phyloP scores from a whole-genome alignment of 495 filamentous ascomycete genomes.

The Xylaria nigripes region DNA sequence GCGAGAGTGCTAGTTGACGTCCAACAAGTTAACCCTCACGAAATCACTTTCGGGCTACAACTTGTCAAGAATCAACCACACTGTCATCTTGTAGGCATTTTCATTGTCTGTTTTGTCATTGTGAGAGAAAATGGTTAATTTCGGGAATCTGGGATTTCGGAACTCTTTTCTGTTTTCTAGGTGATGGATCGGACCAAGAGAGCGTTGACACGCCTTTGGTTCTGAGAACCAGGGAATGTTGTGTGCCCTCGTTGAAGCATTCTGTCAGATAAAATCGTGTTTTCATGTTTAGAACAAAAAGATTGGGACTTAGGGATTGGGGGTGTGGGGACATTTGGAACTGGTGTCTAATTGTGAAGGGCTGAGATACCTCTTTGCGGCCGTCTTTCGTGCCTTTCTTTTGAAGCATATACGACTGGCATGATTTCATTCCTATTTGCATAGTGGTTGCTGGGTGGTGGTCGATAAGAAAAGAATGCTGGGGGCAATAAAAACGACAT shows the following conservation, averaged over 20 bases:
- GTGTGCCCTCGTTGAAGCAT: slow-evolving; percentile 5
- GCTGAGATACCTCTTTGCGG: slow-evolving; percentile 17
- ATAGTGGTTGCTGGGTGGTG: slow-evolving; percentile 2
- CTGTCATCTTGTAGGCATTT: not conserved
- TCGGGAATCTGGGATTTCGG: slow-evolving; percentile 4
- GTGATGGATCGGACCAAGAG: not conserved
- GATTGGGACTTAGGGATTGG: not conserved
- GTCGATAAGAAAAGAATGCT: not conserved
- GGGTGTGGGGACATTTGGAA: not conserved
- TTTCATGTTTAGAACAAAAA: slow-evolving; percentile 17
- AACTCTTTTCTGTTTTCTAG: slow-evolving; percentile 2
- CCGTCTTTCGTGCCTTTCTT: slow-evolving; percentile 9
- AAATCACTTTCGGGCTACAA: not conserved
- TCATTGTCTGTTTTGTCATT: not conserved
- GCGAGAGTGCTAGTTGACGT: not conserved
- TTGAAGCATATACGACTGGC: slow-evolving; percentile 18
- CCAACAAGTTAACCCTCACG: not conserved
- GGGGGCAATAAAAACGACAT: not conserved
- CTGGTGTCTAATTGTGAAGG: slow-evolving; percentile 7
- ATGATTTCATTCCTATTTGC: slow-evolving; percentile 18
- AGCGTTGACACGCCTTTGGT: not conserved
- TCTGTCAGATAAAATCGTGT: slow-evolving; percentile 8
- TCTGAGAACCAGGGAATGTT: not conserved
- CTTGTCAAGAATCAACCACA: not conserved
- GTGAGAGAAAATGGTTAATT: not conserved